Evolutionary conservation across 2,329 filamentous ascomycete genomes (phyloP), one percentile per base, ranked within the genome.

Genomic region (Cercospora zeae-maydis): DNA sequence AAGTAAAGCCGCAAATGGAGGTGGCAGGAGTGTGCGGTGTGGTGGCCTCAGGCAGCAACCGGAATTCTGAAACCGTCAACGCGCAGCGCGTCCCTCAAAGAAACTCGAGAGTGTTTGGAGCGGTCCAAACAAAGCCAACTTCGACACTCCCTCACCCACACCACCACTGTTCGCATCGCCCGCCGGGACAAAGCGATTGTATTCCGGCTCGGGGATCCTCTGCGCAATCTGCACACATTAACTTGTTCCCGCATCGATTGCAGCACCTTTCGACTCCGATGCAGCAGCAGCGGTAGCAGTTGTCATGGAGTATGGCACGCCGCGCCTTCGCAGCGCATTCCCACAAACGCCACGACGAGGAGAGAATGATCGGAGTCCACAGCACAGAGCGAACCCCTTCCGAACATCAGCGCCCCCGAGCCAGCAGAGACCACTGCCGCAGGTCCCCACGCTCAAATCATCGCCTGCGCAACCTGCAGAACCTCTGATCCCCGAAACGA

Each of bases 241-340:
- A 27, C 24, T 27, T 27, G 24, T 27, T 27, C 6, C 31, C 31
- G 10, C 31, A 34, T 14, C 45, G 57, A 52, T 39, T 37, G 45
- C 57, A 45, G 34, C 34, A 39, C 34, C 19, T 36, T 21, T 34
- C 31, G 30, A 33, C 36, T 30, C 42, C 30, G 30, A 59, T 42
- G n/a, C 33, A 34, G 36, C 42, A 34, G 42, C 42, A 39, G 57
- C 31, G 33, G 57, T 51, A 19, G 56, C 24, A 31, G 45, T 39
- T 33, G 49, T 53, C 49, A 59, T 59, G 57, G 57, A 59, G 47
- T 45, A 47, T 31, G 84, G 83, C 78, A 95, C 90, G 81, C 91
- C 88, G 79, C 89, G 88, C 80, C 82, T 92, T 81, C 86, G 88
- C 81, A 92, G 90, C 83, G 89, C 89, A 74, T 95, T 88, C 75